phyloP scores from a whole-genome alignment of 257 asterid genomes.

The Solanum phureja region DNA sequence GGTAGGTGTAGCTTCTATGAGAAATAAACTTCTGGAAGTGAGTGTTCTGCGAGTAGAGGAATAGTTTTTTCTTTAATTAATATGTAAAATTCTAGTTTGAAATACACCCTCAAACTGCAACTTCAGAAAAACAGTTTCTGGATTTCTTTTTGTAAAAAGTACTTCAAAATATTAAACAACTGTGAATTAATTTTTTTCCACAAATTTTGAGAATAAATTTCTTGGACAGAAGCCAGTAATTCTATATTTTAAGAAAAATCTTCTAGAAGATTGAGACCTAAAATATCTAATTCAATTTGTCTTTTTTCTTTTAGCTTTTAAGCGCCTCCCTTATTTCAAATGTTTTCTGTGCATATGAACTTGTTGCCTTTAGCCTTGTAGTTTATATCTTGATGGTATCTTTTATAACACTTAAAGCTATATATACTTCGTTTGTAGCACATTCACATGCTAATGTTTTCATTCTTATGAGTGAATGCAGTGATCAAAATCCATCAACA shows the following conservation, averaged over 20 bases:
- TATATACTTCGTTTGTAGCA: background rate
- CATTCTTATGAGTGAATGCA: slow-evolving; percentile 6
- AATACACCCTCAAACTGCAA: background rate
- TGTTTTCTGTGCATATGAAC: background rate
- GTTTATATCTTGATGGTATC: background rate
- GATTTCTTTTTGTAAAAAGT: background rate
- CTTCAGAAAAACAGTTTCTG: background rate
- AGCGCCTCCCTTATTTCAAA: background rate
- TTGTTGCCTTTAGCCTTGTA: background rate
- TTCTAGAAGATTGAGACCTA: background rate
- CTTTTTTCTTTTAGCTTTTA: background rate
- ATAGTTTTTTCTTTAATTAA: background rate
- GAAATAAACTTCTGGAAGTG: background rate
- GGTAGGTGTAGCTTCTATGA: background rate
- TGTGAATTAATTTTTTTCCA: background rate
- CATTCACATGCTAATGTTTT: background rate
- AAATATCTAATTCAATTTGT: background rate
- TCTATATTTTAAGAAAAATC: background rate
- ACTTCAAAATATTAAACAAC: background rate
- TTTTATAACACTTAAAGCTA: background rate
- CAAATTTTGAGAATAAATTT: background rate
- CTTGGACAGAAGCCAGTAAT: background rate
- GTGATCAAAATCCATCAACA: slow-evolving; percentile 39
- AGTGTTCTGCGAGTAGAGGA: background rate
- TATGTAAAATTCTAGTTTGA: background rate